phyloP scores from a whole-genome alignment of 2,329 filamentous ascomycete genomes.

The Aspergillus ochraceus region DNA sequence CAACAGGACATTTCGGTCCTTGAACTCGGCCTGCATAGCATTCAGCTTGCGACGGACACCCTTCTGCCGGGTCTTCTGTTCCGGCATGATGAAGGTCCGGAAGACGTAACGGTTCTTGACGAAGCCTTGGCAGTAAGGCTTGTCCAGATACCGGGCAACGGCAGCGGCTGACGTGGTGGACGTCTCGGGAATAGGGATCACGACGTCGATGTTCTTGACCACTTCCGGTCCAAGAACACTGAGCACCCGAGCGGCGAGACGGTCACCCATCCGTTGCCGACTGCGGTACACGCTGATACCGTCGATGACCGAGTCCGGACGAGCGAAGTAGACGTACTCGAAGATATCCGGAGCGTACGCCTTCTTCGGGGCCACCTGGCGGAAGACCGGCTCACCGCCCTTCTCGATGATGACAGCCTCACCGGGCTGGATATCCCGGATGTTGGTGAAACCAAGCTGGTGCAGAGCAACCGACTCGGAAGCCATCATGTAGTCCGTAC shows the following conservation, averaged over 20 bases:
- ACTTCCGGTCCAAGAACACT: slow-evolving; percentile 66
- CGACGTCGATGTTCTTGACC: slow-evolving; percentile 72
- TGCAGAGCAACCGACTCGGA: slow-evolving; percentile 83
- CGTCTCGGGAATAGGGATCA: slow-evolving; percentile 83
- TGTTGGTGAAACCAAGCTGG: slow-evolving; percentile 76
- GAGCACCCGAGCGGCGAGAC: slow-evolving; percentile 72
- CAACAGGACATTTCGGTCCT: slow-evolving; percentile 74
- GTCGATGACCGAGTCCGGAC: slow-evolving; percentile 80
- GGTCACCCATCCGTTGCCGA: slow-evolving; percentile 81
- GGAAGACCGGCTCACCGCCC: slow-evolving; percentile 70
- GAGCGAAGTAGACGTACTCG: slow-evolving; percentile 83
- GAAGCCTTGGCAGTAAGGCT: slow-evolving; percentile 77
- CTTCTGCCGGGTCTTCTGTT: slow-evolving; percentile 77
- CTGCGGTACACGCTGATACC: slow-evolving; percentile 84
- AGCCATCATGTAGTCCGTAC: slow-evolving; percentile 84
- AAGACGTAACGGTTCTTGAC: slow-evolving; percentile 90
- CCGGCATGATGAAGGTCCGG: slow-evolving; percentile 84
- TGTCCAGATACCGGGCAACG: slow-evolving; percentile 72
- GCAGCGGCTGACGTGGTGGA: slow-evolving; percentile 77
- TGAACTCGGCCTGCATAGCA: slow-evolving; percentile 81
- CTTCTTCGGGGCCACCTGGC: slow-evolving; percentile 67
- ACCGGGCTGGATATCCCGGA: slow-evolving; percentile 76
- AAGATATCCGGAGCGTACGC: slow-evolving; percentile 83
- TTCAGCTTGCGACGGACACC: slow-evolving; percentile 88
- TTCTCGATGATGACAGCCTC: slow-evolving; percentile 85